Percentiles rank a stretch among this genome's conserved stretches.
phyloP scores from a whole-genome alignment of 768 basidiomycete genomes.

The Pholiota conissans region DNA sequence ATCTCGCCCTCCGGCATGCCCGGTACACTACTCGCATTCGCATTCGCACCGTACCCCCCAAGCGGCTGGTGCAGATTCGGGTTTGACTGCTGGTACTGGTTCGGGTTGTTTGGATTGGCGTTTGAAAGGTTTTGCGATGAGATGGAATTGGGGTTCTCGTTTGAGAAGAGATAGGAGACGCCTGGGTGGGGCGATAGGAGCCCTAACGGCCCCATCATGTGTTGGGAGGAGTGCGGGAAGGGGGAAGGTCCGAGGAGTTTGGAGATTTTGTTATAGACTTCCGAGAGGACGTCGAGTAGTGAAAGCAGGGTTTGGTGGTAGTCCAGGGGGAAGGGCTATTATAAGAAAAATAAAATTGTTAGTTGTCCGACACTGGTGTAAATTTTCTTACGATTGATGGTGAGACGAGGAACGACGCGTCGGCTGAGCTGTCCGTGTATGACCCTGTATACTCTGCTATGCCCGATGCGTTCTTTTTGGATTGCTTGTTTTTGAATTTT shows the following conservation, averaged over 20 bases:
- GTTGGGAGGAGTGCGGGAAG: constrained; percentile 61
- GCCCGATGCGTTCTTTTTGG: constrained; percentile 53
- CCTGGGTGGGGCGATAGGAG: constrained; percentile 78
- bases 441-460: constrained; percentile 61
- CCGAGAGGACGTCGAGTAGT: constrained; percentile 85
- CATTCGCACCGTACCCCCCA: not conserved
- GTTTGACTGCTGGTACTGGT: constrained; percentile 29
- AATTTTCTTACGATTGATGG: constrained; percentile 65
- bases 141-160: constrained; percentile 34
- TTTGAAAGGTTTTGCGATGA: constrained; percentile 5
- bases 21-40: constrained; percentile 7
- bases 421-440: constrained; percentile 56
- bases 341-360: not conserved
- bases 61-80: constrained; percentile 34
- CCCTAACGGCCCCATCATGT: constrained; percentile 79
- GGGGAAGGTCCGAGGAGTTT: constrained; percentile 83
- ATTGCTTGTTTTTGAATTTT: constrained; percentile 55
- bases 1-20: constrained; percentile 21
- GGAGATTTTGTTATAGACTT: constrained; percentile 86
- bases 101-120: constrained; percentile 13
- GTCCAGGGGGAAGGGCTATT: constrained; percentile 84
- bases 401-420: constrained; percentile 68
- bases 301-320: constrained; percentile 89
- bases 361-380: not conserved
- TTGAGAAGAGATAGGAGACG: constrained; percentile 75